These are phyloP conservation scores for Forsythia viridissima DNA, from an alignment of 257 asterid genomes.

Conservation along the genomic window DNA sequence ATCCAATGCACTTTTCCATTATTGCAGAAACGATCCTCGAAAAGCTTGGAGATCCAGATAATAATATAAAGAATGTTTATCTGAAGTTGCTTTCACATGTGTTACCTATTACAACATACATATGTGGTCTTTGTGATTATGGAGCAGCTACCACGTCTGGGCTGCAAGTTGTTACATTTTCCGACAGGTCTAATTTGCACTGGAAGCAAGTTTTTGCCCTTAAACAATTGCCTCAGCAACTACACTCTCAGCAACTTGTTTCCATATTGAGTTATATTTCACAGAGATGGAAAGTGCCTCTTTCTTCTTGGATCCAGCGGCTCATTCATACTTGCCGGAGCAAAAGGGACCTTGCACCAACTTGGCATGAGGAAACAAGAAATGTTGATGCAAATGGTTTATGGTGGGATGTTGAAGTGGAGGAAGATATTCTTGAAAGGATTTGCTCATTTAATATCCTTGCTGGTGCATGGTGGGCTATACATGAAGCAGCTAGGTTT, in stretches of 20 bases:
- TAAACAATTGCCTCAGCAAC: conserved; percentile 77
- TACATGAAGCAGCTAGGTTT: conserved; percentile 95
- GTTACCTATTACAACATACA: conserved; percentile 66
- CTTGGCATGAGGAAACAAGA: conserved; percentile 67
- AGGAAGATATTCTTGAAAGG: conserved; percentile 71
- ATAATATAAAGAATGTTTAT: conserved; percentile 60
- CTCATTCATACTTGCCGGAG: conserved; percentile 66
- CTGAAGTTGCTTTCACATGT: conserved; percentile 70
- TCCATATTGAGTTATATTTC: conserved; percentile 89
- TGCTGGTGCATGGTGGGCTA: conserved; percentile 99
- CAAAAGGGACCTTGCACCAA: conserved; percentile 48
- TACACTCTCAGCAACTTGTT: conserved; percentile 95
- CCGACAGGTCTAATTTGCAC: conserved; percentile 44
- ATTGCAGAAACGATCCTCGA: conserved; percentile 76
- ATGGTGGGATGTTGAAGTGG: conserved; percentile 71
- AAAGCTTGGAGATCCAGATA: conserved; percentile 90
- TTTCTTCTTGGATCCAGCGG: conserved; percentile 93
- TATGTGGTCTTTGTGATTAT: conserved; percentile 65
- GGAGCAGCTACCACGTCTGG: conserved; percentile 43
- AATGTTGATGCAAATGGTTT: conserved; percentile 52
- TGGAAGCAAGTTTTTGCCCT: conserved; percentile 97
- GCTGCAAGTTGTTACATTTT: conserved; percentile 49
- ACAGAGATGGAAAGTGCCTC: conserved; percentile 94
- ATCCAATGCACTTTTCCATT: conserved; percentile 63
- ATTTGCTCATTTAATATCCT: conserved; percentile 72